Conservation (phyloP, 78 protist species). For the Diacronema lutheri region DNA sequence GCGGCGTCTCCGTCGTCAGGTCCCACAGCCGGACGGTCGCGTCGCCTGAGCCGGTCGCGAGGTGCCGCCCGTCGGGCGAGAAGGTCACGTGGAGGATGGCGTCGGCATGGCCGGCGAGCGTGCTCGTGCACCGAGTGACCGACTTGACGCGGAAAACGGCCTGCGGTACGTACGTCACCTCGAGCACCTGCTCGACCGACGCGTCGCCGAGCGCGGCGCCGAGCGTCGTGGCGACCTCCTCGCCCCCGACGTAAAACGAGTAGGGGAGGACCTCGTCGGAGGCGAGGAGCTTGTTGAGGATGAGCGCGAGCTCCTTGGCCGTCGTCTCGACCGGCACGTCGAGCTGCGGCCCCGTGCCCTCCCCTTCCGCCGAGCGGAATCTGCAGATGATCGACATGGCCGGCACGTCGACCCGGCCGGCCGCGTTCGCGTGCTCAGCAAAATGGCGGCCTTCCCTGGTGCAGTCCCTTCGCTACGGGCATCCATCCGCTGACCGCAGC, state of each 20-base stretch:
- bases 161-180: slow-evolving; percentile 84
- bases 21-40: slow-evolving; percentile 90
- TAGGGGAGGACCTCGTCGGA: neutral
- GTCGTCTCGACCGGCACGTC: slow-evolving; percentile 33
- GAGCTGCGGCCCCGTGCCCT: slow-evolving; percentile 31
- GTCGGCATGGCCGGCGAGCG: slow-evolving; percentile 75
- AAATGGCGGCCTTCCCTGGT: no score
- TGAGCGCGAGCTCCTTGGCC: slow-evolving; percentile 10
- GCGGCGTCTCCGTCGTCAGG: slow-evolving; percentile 75
- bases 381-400: neutral
- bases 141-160: slow-evolving; percentile 86
- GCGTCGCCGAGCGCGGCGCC: neutral
- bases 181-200: slow-evolving; percentile 40
- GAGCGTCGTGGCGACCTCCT: slow-evolving; percentile 39
- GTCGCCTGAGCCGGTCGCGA: slow-evolving; percentile 88
- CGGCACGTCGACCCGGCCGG: no score
- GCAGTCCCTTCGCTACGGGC: no score
- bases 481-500: no score
- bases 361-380: slow-evolving; percentile 15
- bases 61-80: slow-evolving; percentile 83
- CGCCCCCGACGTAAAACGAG: slow-evolving; percentile 10
- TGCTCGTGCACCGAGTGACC: slow-evolving; percentile 83
- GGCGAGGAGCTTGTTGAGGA: neutral
- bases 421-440: no score
- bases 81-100: slow-evolving; percentile 80